phyloP scores from a whole-genome alignment of 371 early-diverging fungal species.

The Phascolomyces articulosus region DNA sequence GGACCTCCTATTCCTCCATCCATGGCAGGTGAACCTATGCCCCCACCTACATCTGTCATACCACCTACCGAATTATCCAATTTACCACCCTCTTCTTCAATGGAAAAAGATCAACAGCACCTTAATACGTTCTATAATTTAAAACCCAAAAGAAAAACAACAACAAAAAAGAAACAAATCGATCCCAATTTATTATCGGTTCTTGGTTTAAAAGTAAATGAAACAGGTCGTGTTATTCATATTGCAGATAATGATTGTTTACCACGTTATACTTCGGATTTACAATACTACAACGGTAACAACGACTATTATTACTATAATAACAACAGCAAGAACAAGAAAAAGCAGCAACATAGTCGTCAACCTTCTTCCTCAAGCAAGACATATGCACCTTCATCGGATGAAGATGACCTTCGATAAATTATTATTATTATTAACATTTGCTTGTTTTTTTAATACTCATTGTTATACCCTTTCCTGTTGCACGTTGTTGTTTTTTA shows the following conservation, averaged over 20 bases:
- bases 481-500: no score
- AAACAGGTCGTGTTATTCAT: slow-evolving; percentile 2
- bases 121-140: not conserved
- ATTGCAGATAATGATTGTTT: not conserved
- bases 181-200: not conserved
- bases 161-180: not conserved
- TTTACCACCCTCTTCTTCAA: slow-evolving; percentile 4
- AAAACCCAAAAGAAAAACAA: not conserved
- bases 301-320: not conserved
- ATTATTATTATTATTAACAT: no score
- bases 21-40: slow-evolving; percentile 2
- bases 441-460: no score
- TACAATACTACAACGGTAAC: not conserved
- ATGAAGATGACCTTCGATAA: not conserved
- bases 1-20: not conserved
- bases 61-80: slow-evolving; percentile 9
- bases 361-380: not conserved
- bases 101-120: not conserved
- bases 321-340: not conserved
- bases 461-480: no score
- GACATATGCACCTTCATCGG: not conserved
- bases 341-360: no score
- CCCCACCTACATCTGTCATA: not conserved
- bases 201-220: slow-evolving; percentile 11
- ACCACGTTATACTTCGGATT: not conserved